phyloP scores from a whole-genome alignment of 2,329 filamentous ascomycete genomes.

The Chalara sp. region DNA sequence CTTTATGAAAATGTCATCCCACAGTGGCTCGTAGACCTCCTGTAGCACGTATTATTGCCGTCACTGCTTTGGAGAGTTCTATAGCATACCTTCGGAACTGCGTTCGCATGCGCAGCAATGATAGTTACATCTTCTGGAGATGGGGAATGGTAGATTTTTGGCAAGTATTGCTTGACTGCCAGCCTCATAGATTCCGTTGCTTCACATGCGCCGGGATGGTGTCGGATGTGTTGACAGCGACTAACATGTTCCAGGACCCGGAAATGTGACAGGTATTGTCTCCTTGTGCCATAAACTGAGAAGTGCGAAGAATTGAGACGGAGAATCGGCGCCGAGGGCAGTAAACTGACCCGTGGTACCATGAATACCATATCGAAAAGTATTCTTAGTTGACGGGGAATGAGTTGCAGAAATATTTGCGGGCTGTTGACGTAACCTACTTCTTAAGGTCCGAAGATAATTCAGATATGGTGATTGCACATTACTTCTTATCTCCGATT shows the following conservation, averaged over 20 bases:
- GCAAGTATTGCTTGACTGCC: constrained; percentile 1
- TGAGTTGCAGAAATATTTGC: too few species aligned
- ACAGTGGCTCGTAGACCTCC: constrained; percentile 87
- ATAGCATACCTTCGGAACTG: constrained; percentile 68
- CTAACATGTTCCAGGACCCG: background rate
- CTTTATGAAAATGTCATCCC: constrained; percentile 66
- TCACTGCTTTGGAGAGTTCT: background rate
- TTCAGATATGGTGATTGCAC: too few species aligned
- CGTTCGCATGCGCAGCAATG: constrained; percentile 80
- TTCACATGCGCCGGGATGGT: background rate
- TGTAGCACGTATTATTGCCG: constrained; percentile 27
- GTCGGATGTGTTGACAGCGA: background rate
- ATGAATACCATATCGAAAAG: too few species aligned
- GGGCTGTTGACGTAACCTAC: too few species aligned
- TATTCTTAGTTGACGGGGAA: too few species aligned
- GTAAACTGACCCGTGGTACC: too few species aligned
- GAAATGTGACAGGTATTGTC: background rate
- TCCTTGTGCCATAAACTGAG: too few species aligned
- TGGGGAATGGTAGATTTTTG: background rate
- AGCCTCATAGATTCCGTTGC: background rate
- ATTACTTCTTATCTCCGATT: too few species aligned
- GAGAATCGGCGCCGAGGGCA: too few species aligned
- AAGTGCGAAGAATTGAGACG: too few species aligned
- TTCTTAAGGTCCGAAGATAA: too few species aligned
- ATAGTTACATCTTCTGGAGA: constrained; percentile 29